Evolutionary conservation across 2,329 filamentous ascomycete species (phyloP), one percentile per base, ranked within the genome.

Genomic region (Sclerotinia trifoliorum): DNA sequence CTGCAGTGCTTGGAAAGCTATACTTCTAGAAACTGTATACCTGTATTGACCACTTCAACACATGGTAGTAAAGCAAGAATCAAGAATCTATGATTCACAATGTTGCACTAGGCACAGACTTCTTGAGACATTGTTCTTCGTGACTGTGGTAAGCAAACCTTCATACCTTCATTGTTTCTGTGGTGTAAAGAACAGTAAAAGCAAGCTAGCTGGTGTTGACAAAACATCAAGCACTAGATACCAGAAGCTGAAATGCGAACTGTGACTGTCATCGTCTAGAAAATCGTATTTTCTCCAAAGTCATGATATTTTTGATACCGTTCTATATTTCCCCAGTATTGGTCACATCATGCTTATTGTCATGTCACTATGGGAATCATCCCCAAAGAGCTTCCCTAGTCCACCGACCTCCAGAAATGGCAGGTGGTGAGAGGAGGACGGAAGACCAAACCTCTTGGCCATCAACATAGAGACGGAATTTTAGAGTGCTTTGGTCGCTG

Each of bases 401-500:
- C 70, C 75, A 69, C 29, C 69, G 60, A 32, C 70, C 74, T 10
- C 75, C 74, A 17, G 74, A 52, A 54, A 72, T 68, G 3, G 67
- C 46, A 2, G 82, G 80, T 10, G 85, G 83, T 0, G 83, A 81
- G 17, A 87, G 74, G 2, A 87, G 74, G 0, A 84, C 80, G 3
- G 83, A 86, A 68, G 87, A 90, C 94, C 94, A 98, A 1, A 83
- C 84, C 77, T 94, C 89, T 55, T 86, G 80, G 2, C 93, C 94
- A 77, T 97, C 91, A 24, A 97, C 84, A 77, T 90, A 97, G 2
- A 97, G 81, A 5, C 87, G 85, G 76, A 97, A 98, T 58, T 88
- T 89, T 48, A 99, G 81, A 52, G 89, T 85, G 75, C 90, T 94
- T 78, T 89, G 87, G 70, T 87, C 86, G 52, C 85, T 85, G 13